phyloP scores from a whole-genome alignment of 1,284 basidiomycete species.

The Megacollybia platyphylla region DNA sequence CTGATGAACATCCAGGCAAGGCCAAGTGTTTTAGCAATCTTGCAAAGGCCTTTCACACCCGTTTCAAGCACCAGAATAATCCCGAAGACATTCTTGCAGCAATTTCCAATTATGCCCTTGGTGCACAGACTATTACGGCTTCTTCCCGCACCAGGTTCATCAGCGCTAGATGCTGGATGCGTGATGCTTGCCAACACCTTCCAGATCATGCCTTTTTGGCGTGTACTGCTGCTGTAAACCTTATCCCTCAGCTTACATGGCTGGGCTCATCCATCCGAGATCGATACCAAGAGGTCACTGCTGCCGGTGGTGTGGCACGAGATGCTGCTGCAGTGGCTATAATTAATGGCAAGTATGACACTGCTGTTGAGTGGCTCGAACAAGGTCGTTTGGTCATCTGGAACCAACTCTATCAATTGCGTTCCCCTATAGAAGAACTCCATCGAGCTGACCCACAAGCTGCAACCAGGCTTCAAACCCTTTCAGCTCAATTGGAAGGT shows the following conservation, averaged over 20 bases:
- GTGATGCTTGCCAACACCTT: too few relatives aligned
- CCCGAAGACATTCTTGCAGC: too few relatives aligned
- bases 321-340: conserved; percentile 7
- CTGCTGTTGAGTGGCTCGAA: conserved; percentile 13
- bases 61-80: neutral
- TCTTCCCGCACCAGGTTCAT: too few relatives aligned
- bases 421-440: conserved; percentile 10
- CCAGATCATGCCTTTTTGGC: neutral
- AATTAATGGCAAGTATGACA: neutral
- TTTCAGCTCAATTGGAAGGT: neutral
- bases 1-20: neutral
- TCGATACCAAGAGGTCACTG: neutral
- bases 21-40: neutral
- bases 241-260: neutral
- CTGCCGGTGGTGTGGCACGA: neutral
- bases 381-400: conserved; percentile 13
- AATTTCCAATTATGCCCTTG: too few relatives aligned
- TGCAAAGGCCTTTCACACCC: neutral
- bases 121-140: too few relatives aligned
- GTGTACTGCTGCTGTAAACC: neutral
- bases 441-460: conserved; percentile 5
- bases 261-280: conserved; percentile 4
- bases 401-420: conserved; percentile 10
- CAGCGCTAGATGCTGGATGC: too few relatives aligned
- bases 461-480: conserved; percentile 6